Conservation (phyloP, 441 rosid species). For the Gossypium gossypioides region DNA sequence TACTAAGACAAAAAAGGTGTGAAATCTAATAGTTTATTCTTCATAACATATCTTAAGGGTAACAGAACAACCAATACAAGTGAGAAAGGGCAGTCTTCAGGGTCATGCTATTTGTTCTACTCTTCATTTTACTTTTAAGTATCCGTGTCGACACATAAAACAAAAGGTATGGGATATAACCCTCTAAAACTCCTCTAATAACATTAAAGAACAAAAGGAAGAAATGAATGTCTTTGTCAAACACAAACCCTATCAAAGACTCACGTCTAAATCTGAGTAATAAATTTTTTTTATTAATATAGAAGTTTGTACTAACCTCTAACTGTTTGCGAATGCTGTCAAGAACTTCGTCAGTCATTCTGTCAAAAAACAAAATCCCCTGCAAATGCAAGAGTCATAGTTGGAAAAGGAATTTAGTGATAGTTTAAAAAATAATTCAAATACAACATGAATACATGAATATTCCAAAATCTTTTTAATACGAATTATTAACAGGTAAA, state of each 20-base stretch:
- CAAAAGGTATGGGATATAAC: too few species aligned
- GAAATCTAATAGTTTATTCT: too few species aligned
- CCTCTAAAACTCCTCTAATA: too few species aligned
- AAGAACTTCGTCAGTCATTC: conserved; percentile 77
- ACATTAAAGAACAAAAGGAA: too few species aligned
- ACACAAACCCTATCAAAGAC: not conserved
- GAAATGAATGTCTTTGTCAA: too few species aligned
- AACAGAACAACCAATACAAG: too few species aligned
- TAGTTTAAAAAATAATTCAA: not conserved
- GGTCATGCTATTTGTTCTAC: too few species aligned
- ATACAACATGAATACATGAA: not conserved
- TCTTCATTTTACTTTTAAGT: too few species aligned
- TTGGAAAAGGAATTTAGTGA: not conserved
- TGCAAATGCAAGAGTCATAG: conserved; percentile 30
- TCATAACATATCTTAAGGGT: too few species aligned
- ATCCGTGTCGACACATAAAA: too few species aligned
- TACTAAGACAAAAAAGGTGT: too few species aligned
- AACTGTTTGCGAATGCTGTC: conserved; percentile 49
- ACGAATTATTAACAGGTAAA: not conserved
- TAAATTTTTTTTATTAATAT: not conserved
- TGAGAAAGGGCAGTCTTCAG: too few species aligned
- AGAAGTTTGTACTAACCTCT: conserved; percentile 42
- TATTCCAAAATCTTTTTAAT: not conserved
- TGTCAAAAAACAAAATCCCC: conserved; percentile 80
- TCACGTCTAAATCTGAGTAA: not conserved